Evolutionary conservation across 108 stramenopile genomes (phyloP).

Genomic region (Stephanodiscus triporus): DNA sequence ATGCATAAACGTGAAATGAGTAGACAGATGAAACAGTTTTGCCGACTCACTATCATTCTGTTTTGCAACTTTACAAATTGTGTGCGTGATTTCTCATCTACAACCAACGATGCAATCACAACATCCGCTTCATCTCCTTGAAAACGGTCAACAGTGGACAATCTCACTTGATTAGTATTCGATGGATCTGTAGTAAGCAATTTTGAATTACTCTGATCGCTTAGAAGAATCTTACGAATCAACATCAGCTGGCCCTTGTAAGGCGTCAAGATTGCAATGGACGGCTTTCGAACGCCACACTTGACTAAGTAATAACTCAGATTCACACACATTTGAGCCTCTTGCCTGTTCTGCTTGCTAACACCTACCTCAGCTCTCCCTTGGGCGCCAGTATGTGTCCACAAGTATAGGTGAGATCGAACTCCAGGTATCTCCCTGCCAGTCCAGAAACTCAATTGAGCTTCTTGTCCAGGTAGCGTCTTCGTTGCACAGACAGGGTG

Average conservation of each 20-base stretch:
- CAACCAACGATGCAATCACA: constrained; percentile 47
- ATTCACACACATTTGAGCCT: constrained; percentile 47
- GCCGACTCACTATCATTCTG: constrained; percentile 32
- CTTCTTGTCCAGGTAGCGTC: constrained; percentile 12
- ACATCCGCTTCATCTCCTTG: constrained; percentile 60
- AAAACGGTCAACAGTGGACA: constrained; percentile 54
- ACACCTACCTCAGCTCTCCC: constrained; percentile 25
- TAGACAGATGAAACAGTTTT: not conserved
- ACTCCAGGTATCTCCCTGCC: constrained; percentile 51
- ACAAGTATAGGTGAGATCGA: constrained; percentile 44
- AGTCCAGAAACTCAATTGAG: constrained; percentile 8
- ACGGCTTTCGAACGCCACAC: constrained; percentile 40
- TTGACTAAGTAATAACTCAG: constrained; percentile 38
- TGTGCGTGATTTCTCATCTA: constrained; percentile 48
- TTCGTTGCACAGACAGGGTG: constrained; percentile 26
- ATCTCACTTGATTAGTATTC: constrained; percentile 14
- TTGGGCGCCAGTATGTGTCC: constrained; percentile 42
- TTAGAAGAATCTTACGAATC: constrained; percentile 33
- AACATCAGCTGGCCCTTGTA: constrained; percentile 54
- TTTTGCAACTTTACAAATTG: constrained; percentile 45
- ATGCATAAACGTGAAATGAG: not conserved
- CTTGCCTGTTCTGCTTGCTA: constrained; percentile 28
- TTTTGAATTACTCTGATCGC: constrained; percentile 9
- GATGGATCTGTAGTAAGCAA: constrained; percentile 26
- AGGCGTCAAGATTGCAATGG: constrained; percentile 55